Evolutionary conservation across 2,329 filamentous ascomycete genomes (phyloP).

Genomic region (Aspergillus alliaceus): DNA sequence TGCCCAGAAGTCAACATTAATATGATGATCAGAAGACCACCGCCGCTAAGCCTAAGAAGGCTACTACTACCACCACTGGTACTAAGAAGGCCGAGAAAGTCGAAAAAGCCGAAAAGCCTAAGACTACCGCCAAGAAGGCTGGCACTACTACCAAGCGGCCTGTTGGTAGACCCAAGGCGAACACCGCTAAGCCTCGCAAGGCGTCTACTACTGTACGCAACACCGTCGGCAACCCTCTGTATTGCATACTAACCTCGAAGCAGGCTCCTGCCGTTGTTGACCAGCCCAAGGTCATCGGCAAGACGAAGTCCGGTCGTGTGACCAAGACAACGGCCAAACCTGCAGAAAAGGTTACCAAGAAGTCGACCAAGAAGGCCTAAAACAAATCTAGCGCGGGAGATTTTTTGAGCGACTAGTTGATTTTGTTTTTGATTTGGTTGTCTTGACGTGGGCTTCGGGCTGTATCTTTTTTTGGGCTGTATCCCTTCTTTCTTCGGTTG

Average conservation of each 20-base stretch:
- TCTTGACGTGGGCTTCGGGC: conserved; percentile 15
- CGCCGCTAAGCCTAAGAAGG: conserved; percentile 25
- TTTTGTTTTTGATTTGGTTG: conserved; percentile 15
- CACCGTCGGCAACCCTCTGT: not conserved
- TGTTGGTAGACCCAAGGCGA: conserved; percentile 52
- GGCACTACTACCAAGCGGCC: conserved; percentile 50
- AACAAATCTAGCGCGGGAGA: not conserved
- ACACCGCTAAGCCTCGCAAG: conserved; percentile 57
- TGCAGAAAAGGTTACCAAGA: conserved; percentile 47
- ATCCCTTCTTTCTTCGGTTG: conserved; percentile 30
- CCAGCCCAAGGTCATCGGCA: conserved; percentile 68
- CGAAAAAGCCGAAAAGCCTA: conserved; percentile 50
- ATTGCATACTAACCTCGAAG: conserved; percentile 20
- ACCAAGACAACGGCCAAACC: conserved; percentile 63
- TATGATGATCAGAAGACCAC: conserved; percentile 11
- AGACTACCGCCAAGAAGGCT: conserved; percentile 49
- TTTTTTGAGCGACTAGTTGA: conserved; percentile 21
- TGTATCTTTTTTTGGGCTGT: conserved; percentile 21
- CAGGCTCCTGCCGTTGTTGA: conserved; percentile 68
- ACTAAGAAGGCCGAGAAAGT: conserved; percentile 49
- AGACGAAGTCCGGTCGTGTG: conserved; percentile 85
- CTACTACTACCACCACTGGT: conserved; percentile 13
- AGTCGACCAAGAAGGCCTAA: conserved; percentile 43
- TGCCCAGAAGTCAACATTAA: not conserved
- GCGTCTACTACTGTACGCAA: conserved; percentile 44